These are phyloP conservation scores for Lasiosphaeria ovina DNA, from an alignment of 495 filamentous ascomycete genomes.

Conservation along the genomic window DNA sequence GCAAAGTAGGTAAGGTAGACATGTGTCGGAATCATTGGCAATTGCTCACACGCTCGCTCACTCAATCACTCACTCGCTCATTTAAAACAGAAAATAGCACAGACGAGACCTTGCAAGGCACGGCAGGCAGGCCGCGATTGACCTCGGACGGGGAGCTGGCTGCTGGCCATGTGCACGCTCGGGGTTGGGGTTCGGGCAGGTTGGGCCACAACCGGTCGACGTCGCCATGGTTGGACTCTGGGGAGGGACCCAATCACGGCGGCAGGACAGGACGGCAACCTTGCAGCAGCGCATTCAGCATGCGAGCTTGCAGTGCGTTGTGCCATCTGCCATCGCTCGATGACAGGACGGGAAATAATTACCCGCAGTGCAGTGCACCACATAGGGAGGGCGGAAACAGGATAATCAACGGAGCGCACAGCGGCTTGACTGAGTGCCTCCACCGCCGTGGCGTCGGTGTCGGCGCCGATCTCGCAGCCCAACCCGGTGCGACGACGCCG, in stretches of 20 bases:
- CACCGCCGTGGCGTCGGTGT: too few relatives aligned
- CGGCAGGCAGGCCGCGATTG: constrained; percentile 15
- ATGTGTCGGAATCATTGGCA: not conserved
- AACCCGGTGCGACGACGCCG: too few relatives aligned
- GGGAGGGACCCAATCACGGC: constrained; percentile 31
- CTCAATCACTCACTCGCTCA: too few relatives aligned
- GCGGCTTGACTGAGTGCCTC: not conserved
- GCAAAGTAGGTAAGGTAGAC: not conserved
- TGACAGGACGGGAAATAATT: constrained; percentile 22
- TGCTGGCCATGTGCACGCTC: constrained; percentile 7
- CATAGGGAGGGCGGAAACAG: constrained; percentile 2
- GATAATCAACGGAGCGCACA: not conserved
- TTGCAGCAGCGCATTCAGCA: constrained; percentile 23
- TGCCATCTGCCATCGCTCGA: constrained; percentile 38
- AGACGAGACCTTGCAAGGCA: not conserved
- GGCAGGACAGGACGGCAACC: constrained; percentile 20
- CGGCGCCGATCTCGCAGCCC: too few relatives aligned
- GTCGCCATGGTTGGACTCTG: constrained; percentile 13
- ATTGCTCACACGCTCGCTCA: not conserved
- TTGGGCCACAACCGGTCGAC: constrained; percentile 31
- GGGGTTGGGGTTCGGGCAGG: constrained; percentile 30
- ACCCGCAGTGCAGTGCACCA: constrained; percentile 12
- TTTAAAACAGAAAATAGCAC: not conserved
- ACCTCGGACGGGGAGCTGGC: constrained; percentile 5
- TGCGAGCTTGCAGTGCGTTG: constrained; percentile 8